These are phyloP conservation scores for Saksenaea vasiformis DNA, from an alignment of 371 early-diverging fungal species.

Conservation along the genomic window DNA sequence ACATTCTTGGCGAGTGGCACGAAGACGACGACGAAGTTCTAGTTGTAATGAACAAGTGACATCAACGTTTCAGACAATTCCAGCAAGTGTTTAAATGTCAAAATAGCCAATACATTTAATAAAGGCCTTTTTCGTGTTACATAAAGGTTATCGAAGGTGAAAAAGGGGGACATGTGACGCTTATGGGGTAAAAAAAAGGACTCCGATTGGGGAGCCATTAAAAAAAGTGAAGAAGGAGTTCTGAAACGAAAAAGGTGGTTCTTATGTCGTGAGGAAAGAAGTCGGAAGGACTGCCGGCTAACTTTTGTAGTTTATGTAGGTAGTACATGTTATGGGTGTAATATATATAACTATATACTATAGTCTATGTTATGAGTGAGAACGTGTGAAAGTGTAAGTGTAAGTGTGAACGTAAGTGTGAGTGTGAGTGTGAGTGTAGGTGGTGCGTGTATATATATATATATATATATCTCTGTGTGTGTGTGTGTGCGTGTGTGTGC, in stretches of 20 bases:
- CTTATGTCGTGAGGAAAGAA: constrained; percentile 3
- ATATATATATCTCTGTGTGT: no score
- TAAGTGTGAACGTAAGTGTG: no score
- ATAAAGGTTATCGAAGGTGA: neutral
- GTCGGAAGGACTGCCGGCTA: neutral
- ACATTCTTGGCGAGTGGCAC: constrained; percentile 30
- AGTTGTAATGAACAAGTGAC: neutral
- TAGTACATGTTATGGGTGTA: neutral
- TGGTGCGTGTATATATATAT: no score
- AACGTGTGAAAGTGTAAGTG: no score
- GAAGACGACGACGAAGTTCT: neutral
- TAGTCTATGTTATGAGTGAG: neutral
- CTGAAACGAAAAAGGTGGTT: neutral
- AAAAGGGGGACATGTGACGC: neutral
- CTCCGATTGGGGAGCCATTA: neutral
- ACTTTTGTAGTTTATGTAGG: neutral
- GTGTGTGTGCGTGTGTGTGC: neutral
- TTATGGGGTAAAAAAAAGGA: neutral
- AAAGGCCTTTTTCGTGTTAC: constrained; percentile 12
- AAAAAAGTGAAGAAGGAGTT: neutral
- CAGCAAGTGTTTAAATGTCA: neutral
- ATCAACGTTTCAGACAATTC: neutral
- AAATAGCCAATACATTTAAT: neutral
- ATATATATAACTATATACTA: neutral
- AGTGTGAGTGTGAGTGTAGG: no score